Evolutionary conservation across 108 stramenopile species (phyloP).

Genomic region (Cyclotella choctawhatcheeana): DNA sequence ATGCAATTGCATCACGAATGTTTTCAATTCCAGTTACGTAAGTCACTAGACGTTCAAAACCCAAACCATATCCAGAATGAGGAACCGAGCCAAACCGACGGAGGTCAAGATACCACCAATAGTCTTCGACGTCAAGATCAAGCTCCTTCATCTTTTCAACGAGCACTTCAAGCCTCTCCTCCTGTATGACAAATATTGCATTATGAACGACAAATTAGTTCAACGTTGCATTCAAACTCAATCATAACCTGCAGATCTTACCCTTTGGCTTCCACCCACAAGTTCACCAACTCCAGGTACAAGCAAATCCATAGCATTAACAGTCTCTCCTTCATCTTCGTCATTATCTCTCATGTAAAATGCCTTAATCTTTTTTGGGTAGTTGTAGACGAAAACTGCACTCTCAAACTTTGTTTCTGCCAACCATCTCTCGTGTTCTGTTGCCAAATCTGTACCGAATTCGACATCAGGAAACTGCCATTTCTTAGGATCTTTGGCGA

Average conservation of each 20-base stretch:
- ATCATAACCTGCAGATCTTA: too few species aligned
- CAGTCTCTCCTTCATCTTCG: slow-evolving; percentile 94
- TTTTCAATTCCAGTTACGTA: slow-evolving; percentile 98
- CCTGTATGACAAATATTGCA: slow-evolving; percentile 34
- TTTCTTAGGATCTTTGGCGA: slow-evolving; percentile 93
- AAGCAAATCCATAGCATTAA: slow-evolving; percentile 98
- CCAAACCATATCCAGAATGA: slow-evolving; percentile 99
- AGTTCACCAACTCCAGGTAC: slow-evolving; percentile 99
- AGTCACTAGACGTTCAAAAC: slow-evolving; percentile 98
- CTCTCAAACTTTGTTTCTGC: slow-evolving; percentile 92
- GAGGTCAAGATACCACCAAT: slow-evolving; percentile 97
- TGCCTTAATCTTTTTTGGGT: slow-evolving; percentile 97
- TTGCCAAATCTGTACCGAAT: slow-evolving; percentile 97
- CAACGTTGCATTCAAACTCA: too few species aligned
- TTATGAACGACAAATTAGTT: too few species aligned
- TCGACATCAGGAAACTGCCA: slow-evolving; percentile 98
- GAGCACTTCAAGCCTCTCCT: slow-evolving; percentile 91
- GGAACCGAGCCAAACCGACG: slow-evolving; percentile 95
- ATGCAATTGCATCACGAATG: slow-evolving; percentile 98
- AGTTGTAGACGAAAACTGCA: slow-evolving; percentile 97
- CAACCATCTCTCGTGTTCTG: slow-evolving; percentile 98
- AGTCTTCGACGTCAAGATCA: slow-evolving; percentile 89
- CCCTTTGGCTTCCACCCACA: slow-evolving; percentile 97
- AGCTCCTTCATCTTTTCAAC: slow-evolving; percentile 90
- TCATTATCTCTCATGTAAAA: slow-evolving; percentile 99